phyloP scores from a whole-genome alignment of 768 basidiomycete genomes.

The Dioszegia aurantiaca region DNA sequence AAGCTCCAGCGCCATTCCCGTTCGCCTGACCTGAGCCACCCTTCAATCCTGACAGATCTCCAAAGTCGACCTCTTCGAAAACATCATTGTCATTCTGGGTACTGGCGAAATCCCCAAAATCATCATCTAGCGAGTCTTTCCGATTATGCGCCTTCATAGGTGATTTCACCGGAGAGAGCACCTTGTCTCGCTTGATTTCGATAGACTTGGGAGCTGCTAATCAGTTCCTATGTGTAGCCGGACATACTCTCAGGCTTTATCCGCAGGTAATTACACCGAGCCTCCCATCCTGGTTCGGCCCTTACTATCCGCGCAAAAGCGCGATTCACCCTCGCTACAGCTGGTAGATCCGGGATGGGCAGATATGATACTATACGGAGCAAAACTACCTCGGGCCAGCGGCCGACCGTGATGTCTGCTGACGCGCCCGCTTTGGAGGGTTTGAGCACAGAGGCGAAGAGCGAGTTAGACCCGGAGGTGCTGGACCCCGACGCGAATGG shows the following conservation, averaged over 20 bases:
- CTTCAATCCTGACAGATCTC: conserved; percentile 36
- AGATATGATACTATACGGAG: conserved; percentile 69
- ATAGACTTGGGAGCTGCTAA: conserved; percentile 8
- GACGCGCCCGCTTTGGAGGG: conserved; percentile 40
- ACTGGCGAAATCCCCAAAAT: conserved; percentile 79
- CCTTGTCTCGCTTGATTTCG: conserved; percentile 50
- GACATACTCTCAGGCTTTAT: conserved; percentile 14
- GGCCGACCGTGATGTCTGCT: conserved; percentile 56
- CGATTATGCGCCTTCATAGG: conserved; percentile 63
- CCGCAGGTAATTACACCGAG: conserved; percentile 64
- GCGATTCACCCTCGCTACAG: conserved; percentile 67
- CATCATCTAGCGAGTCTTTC: conserved; percentile 61
- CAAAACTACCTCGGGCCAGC: conserved; percentile 74
- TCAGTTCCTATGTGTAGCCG: conserved; percentile 3
- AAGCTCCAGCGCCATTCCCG: conserved; percentile 11
- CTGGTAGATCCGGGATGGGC: conserved; percentile 74
- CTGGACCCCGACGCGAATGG: conserved; percentile 3
- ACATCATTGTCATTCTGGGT: conserved; percentile 50
- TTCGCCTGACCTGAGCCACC: not conserved
- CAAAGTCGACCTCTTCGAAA: conserved; percentile 52
- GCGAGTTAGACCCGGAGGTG: conserved; percentile 41
- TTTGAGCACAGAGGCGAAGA: conserved; percentile 49
- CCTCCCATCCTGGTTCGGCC: conserved; percentile 78
- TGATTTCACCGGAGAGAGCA: conserved; percentile 57
- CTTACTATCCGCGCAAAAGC: conserved; percentile 63